These are phyloP conservation scores for Alternaria postmessia DNA, from an alignment of 2,329 filamentous ascomycete species.

Conservation along the genomic window DNA sequence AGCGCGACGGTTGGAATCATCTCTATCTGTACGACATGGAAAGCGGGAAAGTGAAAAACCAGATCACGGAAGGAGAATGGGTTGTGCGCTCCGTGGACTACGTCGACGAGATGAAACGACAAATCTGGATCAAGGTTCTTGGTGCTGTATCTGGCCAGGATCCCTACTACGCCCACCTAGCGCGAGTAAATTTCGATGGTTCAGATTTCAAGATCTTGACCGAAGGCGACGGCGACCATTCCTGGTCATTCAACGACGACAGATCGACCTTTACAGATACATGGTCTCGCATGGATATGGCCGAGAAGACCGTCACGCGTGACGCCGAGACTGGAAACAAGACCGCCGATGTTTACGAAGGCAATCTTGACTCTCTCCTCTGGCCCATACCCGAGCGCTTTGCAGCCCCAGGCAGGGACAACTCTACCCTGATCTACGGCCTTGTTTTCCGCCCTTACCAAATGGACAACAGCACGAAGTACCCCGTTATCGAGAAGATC, in stretches of 20 bases:
- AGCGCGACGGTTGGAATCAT: constrained; percentile 41
- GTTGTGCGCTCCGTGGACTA: constrained; percentile 32
- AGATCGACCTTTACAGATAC: constrained; percentile 32
- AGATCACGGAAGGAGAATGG: constrained; percentile 52
- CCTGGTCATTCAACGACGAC: constrained; percentile 10
- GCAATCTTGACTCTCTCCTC: constrained; percentile 22
- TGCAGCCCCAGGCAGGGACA: constrained; percentile 32
- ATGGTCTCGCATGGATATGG: constrained; percentile 39
- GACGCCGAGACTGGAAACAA: constrained; percentile 24
- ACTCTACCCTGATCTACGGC: constrained; percentile 35
- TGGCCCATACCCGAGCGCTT: constrained; percentile 39
- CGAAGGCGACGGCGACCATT: constrained; percentile 32
- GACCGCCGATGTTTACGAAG: constrained; percentile 23
- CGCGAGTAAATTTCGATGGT: constrained; percentile 38
- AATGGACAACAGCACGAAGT: constrained; percentile 35
- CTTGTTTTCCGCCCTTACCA: constrained; percentile 34
- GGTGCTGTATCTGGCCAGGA: constrained; percentile 31
- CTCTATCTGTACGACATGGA: constrained; percentile 37
- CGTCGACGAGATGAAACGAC: constrained; percentile 31
- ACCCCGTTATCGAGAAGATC: constrained; percentile 39
- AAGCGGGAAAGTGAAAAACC: constrained; percentile 49
- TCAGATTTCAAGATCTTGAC: constrained; percentile 36
- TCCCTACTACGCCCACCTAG: constrained; percentile 31
- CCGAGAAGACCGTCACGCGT: constrained; percentile 27
- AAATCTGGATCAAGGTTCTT: constrained; percentile 33